These are phyloP conservation scores for Ophiostoma quercus DNA, from an alignment of 2,329 filamentous ascomycete genomes.

Conservation along the genomic window DNA sequence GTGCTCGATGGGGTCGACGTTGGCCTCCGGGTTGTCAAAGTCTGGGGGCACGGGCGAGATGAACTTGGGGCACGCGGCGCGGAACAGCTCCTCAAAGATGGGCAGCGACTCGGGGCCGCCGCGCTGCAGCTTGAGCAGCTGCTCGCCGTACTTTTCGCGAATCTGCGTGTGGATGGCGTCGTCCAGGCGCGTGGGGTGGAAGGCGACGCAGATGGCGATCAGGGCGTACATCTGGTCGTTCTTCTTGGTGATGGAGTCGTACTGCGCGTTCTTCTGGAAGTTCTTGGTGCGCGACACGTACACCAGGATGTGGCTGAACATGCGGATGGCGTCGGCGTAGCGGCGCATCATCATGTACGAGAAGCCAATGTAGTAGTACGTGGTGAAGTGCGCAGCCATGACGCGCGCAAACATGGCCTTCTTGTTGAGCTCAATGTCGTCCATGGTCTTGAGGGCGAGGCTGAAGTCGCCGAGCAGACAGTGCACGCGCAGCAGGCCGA, in stretches of 20 bases:
- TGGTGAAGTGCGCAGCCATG: conserved; percentile 99
- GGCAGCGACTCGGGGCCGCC: conserved; percentile 92
- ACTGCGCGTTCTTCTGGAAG: conserved; percentile 98
- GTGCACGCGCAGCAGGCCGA: conserved; percentile 92
- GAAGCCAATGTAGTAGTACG: conserved; percentile 99
- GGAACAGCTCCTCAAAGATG: conserved; percentile 98
- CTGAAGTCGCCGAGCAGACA: conserved; percentile 96
- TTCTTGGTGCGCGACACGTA: conserved; percentile 99
- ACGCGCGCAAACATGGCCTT: conserved; percentile 98
- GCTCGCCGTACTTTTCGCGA: conserved; percentile 98
- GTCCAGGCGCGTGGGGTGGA: conserved; percentile 93
- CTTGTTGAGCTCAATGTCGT: conserved; percentile 99
- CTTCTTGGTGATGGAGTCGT: conserved; percentile 99
- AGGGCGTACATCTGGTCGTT: conserved; percentile 99
- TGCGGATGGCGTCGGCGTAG: conserved; percentile 97
- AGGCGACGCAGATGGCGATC: conserved; percentile 96
- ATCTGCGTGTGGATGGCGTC: conserved; percentile 98
- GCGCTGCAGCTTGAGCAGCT: conserved; percentile 92
- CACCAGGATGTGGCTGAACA: conserved; percentile 99
- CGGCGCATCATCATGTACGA: conserved; percentile 99
- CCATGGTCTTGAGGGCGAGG: conserved; percentile 94
- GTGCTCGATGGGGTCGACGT: conserved; percentile 96
- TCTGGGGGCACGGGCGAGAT: conserved; percentile 95
- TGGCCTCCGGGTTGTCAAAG: conserved; percentile 93
- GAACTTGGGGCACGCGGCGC: conserved; percentile 97